Evolutionary conservation across 306 rosid genomes (phyloP), one percentile per base, ranked within the genome.

Genomic region (Dryas drummondii): DNA sequence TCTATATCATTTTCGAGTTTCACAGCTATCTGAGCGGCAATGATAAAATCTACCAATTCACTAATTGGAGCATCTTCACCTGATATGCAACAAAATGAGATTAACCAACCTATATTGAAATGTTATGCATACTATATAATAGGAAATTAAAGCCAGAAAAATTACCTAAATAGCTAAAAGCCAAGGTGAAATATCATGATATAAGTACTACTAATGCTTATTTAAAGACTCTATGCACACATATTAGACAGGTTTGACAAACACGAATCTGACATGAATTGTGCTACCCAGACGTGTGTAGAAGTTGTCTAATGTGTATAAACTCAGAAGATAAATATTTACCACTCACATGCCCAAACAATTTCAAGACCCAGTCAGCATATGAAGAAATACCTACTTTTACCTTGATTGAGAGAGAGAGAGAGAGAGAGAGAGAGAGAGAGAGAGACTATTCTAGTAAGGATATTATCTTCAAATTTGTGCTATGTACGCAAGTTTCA

Each of bases 21-120:
- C 78, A 72, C 87, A 53, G 97, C 94, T 68, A 91, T 88, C 84
- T 85, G 98, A 50, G 94, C 84, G 73, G 97, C 97, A 69, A 85
- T 70, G 77, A 94, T 91, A 80, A 87, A 88, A 81, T 91, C 92
- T 83, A 94, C 97, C 69, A 94, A 85, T 69, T 87, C 93, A 75
- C 87, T 82, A 79, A 91, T 46, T 17, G 93, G 83, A 49, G 96
- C 93, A 70, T 82, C 77, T 81, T 59, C 76, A 84, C 98, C 98
- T 94, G 87, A 76, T 76, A 78, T 8, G 68, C 63, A 74, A 68
- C 60, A 76, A 42, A 48, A 48, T 56, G 52, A 82, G 75, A 70
- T 77, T 40, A 60, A 59, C 44, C 41, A 26, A 7, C 3, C 58
- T 16, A 73, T 7, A 13, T 47, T 13, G 17, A 75, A 52, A 52